Percentiles rank a stretch among this genome's conserved stretches.
phyloP scores from a whole-genome alignment of 116 monocot genomes.

The Trichopus zeylanicus region DNA sequence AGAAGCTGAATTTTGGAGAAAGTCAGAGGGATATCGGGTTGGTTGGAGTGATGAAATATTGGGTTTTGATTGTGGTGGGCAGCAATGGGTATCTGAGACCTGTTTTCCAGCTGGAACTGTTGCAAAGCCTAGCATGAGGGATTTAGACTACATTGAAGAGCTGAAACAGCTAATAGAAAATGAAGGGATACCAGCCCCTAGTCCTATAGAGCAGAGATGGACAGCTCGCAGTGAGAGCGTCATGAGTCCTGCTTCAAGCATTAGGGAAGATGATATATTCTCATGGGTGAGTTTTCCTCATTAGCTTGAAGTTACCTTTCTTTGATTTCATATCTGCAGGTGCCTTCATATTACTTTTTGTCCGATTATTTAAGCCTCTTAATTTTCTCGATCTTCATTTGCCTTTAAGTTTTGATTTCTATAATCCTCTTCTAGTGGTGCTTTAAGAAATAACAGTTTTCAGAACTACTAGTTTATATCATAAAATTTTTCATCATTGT shows the following conservation, averaged over 20 bases:
- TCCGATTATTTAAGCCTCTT: background rate
- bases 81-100: constrained; percentile 94
- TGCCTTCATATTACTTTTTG: background rate
- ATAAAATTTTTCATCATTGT: too few relatives aligned
- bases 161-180: constrained; percentile 73
- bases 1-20: constrained; percentile 94
- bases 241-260: constrained; percentile 92
- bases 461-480: too few relatives aligned
- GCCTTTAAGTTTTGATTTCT: too few relatives aligned
- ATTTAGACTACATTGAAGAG: constrained; percentile 75
- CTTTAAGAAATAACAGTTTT: too few relatives aligned
- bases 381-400: too few relatives aligned
- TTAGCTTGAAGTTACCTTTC: too few relatives aligned
- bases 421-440: too few relatives aligned
- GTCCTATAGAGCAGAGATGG: constrained; percentile 98
- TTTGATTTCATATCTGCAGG: constrained; percentile 1
- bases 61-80: constrained; percentile 99
- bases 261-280: constrained; percentile 74
- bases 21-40: constrained; percentile 86
- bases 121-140: constrained; percentile 79
- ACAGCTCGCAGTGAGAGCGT: constrained; percentile 71
- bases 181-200: constrained; percentile 80
- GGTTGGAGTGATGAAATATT: constrained; percentile 98
- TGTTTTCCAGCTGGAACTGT: constrained; percentile 85
- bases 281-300: constrained; percentile 64